Evolutionary conservation across 441 rosid genomes (phyloP).

Genomic region (Omphalea diandra): DNA sequence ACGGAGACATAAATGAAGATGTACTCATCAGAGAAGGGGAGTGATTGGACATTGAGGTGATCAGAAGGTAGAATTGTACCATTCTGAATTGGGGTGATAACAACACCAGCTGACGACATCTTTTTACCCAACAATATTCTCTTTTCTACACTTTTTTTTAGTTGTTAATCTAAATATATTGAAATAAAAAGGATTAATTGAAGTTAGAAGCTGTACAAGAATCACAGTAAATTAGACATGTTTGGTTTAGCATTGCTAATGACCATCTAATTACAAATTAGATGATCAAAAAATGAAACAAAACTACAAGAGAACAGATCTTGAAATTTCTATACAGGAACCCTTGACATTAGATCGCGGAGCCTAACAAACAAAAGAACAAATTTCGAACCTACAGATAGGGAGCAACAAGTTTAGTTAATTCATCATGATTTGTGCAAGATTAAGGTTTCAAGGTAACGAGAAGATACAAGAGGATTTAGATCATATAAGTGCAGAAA

Average conservation of each 20-base stretch:
- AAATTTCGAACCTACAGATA: slow-evolving; percentile 1
- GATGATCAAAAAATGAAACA: slow-evolving; percentile 6
- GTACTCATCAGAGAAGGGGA: slow-evolving; percentile 40
- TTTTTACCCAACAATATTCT: too few relatives aligned
- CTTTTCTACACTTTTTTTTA: neutral
- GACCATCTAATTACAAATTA: neutral
- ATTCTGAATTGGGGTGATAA: slow-evolving; percentile 37
- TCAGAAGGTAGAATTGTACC: slow-evolving; percentile 34
- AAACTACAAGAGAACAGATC: neutral
- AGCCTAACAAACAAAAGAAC: neutral
- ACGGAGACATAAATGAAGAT: slow-evolving; percentile 47
- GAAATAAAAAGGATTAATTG: slow-evolving; percentile 11
- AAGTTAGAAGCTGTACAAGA: slow-evolving; percentile 1
- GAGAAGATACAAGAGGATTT: neutral
- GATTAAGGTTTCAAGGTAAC: neutral
- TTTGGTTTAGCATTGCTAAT: neutral
- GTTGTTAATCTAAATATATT: neutral
- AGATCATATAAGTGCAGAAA: neutral
- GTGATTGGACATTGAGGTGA: slow-evolving; percentile 23
- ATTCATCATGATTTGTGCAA: neutral
- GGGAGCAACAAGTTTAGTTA: neutral
- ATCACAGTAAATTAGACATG: slow-evolving; percentile 17
- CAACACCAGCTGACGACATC: slow-evolving; percentile 59
- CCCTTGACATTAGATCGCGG: neutral
- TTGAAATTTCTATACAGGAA: slow-evolving; percentile 7